Conservation (phyloP, 2,329 filamentous ascomycete species). For the Xylariaceae sp. region DNA sequence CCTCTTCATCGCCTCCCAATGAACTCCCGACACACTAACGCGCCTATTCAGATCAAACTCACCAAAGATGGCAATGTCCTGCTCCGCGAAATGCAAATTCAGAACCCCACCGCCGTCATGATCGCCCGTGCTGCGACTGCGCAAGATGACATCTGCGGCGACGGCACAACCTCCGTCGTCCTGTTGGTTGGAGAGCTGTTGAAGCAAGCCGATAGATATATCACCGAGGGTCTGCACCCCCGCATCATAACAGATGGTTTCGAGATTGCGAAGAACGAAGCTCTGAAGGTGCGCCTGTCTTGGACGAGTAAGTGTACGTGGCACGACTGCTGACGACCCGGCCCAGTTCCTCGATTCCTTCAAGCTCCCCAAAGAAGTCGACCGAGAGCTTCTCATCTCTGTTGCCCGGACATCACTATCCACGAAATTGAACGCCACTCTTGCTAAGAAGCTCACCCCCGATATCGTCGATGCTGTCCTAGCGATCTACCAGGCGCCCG, state of each 20-base stretch:
- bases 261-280: constrained; percentile 90
- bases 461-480: constrained; percentile 96
- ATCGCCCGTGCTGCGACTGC: constrained; percentile 82
- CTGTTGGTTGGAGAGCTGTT: constrained; percentile 91
- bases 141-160: constrained; percentile 96
- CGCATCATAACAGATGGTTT: constrained; percentile 96
- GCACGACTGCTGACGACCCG: constrained; percentile 9
- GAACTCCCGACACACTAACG: constrained; percentile 15
- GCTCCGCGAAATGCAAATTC: constrained; percentile 80
- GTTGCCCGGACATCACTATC: constrained; percentile 92
- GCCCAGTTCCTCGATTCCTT: constrained; percentile 83
- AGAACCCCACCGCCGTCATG: constrained; percentile 94
- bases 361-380: constrained; percentile 82
- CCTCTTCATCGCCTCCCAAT: constrained; percentile 14
- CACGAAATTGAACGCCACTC: constrained; percentile 85
- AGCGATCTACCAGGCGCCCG: constrained; percentile 81
- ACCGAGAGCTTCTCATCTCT: constrained; percentile 87
- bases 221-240: constrained; percentile 93
- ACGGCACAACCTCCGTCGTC: constrained; percentile 95
- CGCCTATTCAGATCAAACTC: constrained; percentile 73
- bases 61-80: constrained; percentile 97
- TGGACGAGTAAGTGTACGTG: constrained; percentile 3
- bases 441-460: constrained; percentile 87
- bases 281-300: constrained; percentile 61
- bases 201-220: constrained; percentile 96